phyloP scores from a whole-genome alignment of 2,329 filamentous ascomycete species.

The Diaporthe batatas region DNA sequence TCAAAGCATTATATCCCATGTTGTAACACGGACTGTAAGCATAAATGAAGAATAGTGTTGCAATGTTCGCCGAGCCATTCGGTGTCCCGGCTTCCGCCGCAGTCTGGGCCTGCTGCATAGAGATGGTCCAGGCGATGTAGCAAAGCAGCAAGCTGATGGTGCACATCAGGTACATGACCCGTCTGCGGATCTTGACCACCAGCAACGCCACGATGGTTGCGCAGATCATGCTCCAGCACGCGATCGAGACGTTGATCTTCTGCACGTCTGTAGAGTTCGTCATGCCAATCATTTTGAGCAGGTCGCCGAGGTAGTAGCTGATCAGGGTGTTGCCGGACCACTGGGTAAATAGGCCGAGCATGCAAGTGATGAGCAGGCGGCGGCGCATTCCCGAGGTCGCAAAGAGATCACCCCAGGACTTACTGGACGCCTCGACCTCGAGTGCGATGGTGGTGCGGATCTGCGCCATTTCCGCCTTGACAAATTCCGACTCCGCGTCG shows the following conservation, averaged over 20 bases:
- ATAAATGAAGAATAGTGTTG: conserved; percentile 71
- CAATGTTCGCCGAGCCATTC: conserved; percentile 52
- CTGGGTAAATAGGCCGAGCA: conserved; percentile 68
- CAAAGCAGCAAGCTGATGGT: conserved; percentile 63
- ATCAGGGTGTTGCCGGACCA: conserved; percentile 66
- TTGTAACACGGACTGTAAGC: conserved; percentile 72
- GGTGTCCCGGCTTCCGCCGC: conserved; percentile 47
- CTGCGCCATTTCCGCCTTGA: conserved; percentile 71
- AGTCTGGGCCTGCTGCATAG: conserved; percentile 54
- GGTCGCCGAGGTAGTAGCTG: conserved; percentile 61
- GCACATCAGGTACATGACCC: conserved; percentile 66
- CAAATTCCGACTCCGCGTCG: conserved; percentile 62
- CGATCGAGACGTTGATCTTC: conserved; percentile 61
- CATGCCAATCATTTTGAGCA: conserved; percentile 61
- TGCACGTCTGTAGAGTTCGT: conserved; percentile 56
- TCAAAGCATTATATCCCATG: conserved; percentile 75
- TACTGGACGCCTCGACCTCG: conserved; percentile 64
- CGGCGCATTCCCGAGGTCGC: conserved; percentile 64
- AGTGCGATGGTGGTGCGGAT: conserved; percentile 69
- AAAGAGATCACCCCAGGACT: conserved; percentile 67
- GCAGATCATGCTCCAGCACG: conserved; percentile 62
- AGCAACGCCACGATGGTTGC: conserved; percentile 58
- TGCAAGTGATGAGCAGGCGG: conserved; percentile 61
- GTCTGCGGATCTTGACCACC: conserved; percentile 59
- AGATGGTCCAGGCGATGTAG: conserved; percentile 70